Evolutionary conservation across 116 monocot species (phyloP).

Genomic region (Thalassia testudinum): DNA sequence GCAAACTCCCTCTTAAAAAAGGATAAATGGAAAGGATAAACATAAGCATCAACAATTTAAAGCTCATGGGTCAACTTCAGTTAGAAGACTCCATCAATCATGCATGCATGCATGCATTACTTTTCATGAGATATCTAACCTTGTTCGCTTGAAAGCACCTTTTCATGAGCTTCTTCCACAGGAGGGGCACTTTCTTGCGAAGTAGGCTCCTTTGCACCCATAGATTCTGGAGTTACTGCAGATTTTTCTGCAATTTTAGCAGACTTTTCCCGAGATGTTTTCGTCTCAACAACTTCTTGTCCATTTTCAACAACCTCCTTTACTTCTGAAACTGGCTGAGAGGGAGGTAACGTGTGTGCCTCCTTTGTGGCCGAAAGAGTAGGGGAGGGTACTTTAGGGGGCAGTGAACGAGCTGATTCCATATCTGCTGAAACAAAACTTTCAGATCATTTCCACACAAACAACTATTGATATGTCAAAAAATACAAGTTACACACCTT

Average conservation of each 20-base stretch:
- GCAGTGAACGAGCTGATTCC: constrained; percentile 58
- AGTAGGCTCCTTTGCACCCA: constrained; percentile 28
- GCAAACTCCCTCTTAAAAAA: too few relatives aligned
- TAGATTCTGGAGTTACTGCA: constrained; percentile 36
- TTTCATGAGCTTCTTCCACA: constrained; percentile 51
- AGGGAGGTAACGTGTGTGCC: constrained; percentile 16
- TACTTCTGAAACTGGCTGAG: constrained; percentile 9
- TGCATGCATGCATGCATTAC: too few relatives aligned
- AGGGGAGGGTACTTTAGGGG: constrained; percentile 57
- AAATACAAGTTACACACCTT: constrained; percentile 20
- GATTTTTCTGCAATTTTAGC: constrained; percentile 13
- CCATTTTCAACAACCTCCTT: constrained; percentile 30
- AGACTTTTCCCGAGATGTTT: constrained; percentile 21
- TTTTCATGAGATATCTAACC: constrained; percentile 19
- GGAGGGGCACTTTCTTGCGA: constrained; percentile 32
- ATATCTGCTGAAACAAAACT: constrained; percentile 27
- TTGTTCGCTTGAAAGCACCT: constrained; percentile 43
- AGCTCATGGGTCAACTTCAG: too few relatives aligned
- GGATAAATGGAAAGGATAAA: background rate
- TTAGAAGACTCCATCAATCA: too few relatives aligned
- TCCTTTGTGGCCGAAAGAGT: constrained; percentile 60
- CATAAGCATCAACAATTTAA: background rate
- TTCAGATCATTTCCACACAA: background rate
- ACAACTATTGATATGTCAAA: background rate
- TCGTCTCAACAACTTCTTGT: constrained; percentile 8